Conservation (phyloP, 2,329 filamentous ascomycete genomes). For the Coleophoma cylindrospora region DNA sequence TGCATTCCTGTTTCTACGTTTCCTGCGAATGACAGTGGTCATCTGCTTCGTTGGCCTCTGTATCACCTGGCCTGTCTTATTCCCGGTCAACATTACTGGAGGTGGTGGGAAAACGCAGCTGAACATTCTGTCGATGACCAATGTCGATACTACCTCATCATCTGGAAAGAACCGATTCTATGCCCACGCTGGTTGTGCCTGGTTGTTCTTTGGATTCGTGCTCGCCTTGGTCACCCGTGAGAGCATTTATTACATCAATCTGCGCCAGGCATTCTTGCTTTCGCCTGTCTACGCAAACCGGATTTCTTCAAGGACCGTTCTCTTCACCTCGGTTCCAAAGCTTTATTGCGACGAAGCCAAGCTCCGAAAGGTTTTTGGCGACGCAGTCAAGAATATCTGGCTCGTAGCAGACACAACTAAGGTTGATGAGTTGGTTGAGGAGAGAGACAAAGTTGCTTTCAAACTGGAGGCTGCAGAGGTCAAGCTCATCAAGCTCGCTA, state of each 20-base stretch:
- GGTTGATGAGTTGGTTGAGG: slow-evolving; percentile 74
- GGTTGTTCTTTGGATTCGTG: slow-evolving; percentile 82
- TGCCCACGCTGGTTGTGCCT: slow-evolving; percentile 75
- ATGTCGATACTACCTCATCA: slow-evolving; percentile 55
- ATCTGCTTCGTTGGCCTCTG: slow-evolving; percentile 79
- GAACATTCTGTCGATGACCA: slow-evolving; percentile 73
- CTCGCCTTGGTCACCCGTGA: slow-evolving; percentile 86
- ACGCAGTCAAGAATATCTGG: slow-evolving; percentile 80
- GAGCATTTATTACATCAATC: slow-evolving; percentile 84
- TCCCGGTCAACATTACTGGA: slow-evolving; percentile 82
- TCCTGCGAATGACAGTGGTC: slow-evolving; percentile 71
- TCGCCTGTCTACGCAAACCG: slow-evolving; percentile 80
- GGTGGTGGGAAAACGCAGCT: slow-evolving; percentile 60
- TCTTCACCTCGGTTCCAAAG: slow-evolving; percentile 80
- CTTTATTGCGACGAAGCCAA: slow-evolving; percentile 73
- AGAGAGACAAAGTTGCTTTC: slow-evolving; percentile 75
- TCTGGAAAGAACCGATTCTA: slow-evolving; percentile 59
- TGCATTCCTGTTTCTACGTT: slow-evolving; percentile 85
- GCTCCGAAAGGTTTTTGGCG: slow-evolving; percentile 75
- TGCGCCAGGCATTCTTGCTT: slow-evolving; percentile 87
- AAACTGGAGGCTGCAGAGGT: slow-evolving; percentile 85
- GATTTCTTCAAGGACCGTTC: slow-evolving; percentile 83
- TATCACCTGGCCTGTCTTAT: slow-evolving; percentile 81
- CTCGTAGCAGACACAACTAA: slow-evolving; percentile 72
- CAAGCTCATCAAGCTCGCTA: slow-evolving; percentile 75